Percentiles rank a stretch among this genome's conserved stretches.
Evolutionary conservation across 441 rosid species (phyloP).

Genomic region (Populus hybrid): DNA sequence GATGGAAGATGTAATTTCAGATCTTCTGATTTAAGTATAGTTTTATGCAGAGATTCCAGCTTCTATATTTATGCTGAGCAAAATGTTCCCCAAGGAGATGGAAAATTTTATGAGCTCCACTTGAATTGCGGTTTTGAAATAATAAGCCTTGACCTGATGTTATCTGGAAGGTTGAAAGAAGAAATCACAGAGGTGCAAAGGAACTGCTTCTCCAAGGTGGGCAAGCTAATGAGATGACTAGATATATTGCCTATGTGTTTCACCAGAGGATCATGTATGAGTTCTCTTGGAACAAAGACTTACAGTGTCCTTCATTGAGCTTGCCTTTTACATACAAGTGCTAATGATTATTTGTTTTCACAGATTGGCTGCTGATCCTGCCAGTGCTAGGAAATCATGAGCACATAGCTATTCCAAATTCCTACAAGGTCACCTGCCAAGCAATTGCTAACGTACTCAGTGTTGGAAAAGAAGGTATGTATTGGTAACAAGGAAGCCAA

Average conservation of each 20-base stretch:
- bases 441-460: not conserved
- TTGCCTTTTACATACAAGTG: not conserved
- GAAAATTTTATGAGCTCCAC: constrained; percentile 1
- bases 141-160: not conserved
- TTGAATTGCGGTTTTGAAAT: not conserved
- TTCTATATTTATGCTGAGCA: not conserved
- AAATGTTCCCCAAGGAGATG: not conserved
- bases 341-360: not conserved
- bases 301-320: not conserved
- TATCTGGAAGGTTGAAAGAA: not conserved
- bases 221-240: too few relatives aligned
- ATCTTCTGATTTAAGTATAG: not conserved
- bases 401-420: not conserved
- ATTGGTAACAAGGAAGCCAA: not conserved
- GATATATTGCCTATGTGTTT: not conserved
- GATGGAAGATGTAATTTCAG: not conserved
- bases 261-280: not conserved
- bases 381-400: not conserved
- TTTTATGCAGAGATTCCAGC: constrained; percentile 10
- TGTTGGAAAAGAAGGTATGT: not conserved
- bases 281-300: not conserved
- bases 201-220: not conserved
- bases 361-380: not conserved
- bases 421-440: not conserved
- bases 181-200: not conserved